Evolutionary conservation across 2,329 filamentous ascomycete genomes (phyloP).

Genomic region (Phoma sp.): DNA sequence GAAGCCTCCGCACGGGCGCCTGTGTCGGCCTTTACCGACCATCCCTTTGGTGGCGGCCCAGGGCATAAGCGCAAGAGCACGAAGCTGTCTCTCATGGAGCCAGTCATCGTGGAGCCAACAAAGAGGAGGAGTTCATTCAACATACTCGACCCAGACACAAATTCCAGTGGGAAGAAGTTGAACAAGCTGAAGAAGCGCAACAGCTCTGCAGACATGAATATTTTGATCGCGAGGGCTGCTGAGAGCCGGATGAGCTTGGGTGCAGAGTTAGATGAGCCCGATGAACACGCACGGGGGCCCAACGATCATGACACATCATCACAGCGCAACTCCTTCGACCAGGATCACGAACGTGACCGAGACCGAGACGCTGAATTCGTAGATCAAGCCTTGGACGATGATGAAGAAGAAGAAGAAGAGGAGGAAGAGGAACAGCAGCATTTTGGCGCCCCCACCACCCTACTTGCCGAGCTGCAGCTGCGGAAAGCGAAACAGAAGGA

Average conservation of each 20-base stretch:
- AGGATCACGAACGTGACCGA: slow-evolving; percentile 52
- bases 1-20: slow-evolving; percentile 88
- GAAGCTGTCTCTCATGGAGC: slow-evolving; percentile 33
- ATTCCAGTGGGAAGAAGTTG: slow-evolving; percentile 43
- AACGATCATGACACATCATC: slow-evolving; percentile 38
- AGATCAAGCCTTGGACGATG: slow-evolving; percentile 22
- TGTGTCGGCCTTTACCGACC: slow-evolving; percentile 89
- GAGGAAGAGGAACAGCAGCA: slow-evolving; percentile 48
- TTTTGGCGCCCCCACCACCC: slow-evolving; percentile 80
- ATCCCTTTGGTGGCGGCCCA: slow-evolving; percentile 76
- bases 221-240: slow-evolving; percentile 39
- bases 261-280: slow-evolving; percentile 38
- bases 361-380: slow-evolving; percentile 22
- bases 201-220: slow-evolving; percentile 47
- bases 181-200: slow-evolving; percentile 52
- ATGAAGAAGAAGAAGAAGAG: slow-evolving; percentile 53
- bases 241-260: slow-evolving; percentile 47
- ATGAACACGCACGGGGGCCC: slow-evolving; percentile 40
- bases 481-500: slow-evolving; percentile 87
- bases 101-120: slow-evolving; percentile 29
- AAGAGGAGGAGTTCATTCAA: slow-evolving; percentile 48
- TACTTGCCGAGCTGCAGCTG: slow-evolving; percentile 89
- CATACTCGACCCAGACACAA: slow-evolving; percentile 46
- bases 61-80: slow-evolving; percentile 50
- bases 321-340: slow-evolving; percentile 33